Base-by-base conservation (phyloP, 768 basidiomycete species). In the Galerina marginata region DNA sequence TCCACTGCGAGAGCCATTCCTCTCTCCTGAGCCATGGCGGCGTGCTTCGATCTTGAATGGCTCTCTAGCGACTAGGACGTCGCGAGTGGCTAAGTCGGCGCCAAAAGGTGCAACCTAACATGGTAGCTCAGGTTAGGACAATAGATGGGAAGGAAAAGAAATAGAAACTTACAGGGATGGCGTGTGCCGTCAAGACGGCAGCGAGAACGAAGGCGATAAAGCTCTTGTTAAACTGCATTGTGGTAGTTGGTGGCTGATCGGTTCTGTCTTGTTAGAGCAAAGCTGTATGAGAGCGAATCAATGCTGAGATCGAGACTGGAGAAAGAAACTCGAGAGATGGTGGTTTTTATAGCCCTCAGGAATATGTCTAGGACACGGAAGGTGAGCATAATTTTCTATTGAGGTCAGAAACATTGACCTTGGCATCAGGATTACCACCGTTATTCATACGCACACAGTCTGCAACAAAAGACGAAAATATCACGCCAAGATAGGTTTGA, bases 51-150 rank as follows among this genome's bases (percentile, higher is more conserved):
- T 9, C 23, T 53, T 52, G 47, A 59, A 56, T 14, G 45, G 54
- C 39, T 52, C 54, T 36, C 58, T 54, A n/a, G 58, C 58, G n/a
- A 59, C 53, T 12, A 54, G 52, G 37, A 48, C 48, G 39, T 36
- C 63, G 48, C 68, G 63, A 36, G 68, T 52, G 15, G 63, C 55
- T 16, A 69, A 37, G 26, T 59, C 67, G 33, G 57, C 47, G 37
- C 45, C 58, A 54, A 38, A 49, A 36, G 54, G 58, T 15, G 53
- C 52, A 26, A 55, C 59, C 56, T 63, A 20, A 16, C 6, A 40
- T 16, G 33, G 25, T 40, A 29, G 5, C 3, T 7, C 23, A 26
- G 9, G n/a, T 11, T 26, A 1, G 20, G 23, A 40, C 20, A 40
- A n/a, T 4, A 42, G 14, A 26, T 16, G 9, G 6, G 9, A 50